Percentiles rank a stretch among this genome's conserved stretches.
These are phyloP conservation scores for Aspergillus versicolor DNA, from an alignment of 2,329 filamentous ascomycete species.

Conservation along the genomic window DNA sequence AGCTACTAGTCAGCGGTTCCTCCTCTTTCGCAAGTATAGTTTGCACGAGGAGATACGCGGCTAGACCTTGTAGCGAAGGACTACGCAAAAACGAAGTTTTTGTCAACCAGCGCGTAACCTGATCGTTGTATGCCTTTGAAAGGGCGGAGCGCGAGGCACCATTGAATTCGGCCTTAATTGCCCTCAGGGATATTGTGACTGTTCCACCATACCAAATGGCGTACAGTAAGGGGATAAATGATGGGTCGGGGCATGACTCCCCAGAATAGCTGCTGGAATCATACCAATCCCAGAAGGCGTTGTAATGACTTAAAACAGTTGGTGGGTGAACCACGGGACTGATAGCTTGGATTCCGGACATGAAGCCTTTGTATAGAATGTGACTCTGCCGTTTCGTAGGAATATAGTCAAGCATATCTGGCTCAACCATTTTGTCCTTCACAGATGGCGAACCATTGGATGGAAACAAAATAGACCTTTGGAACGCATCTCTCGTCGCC, in stretches of 20 bases:
- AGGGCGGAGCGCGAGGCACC: slow-evolving; percentile 35
- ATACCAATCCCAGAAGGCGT: slow-evolving; percentile 49
- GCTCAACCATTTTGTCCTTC: slow-evolving; percentile 33
- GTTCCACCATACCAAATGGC: slow-evolving; percentile 52
- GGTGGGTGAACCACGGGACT: slow-evolving; percentile 47
- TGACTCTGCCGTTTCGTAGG: slow-evolving; percentile 47
- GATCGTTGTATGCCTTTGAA: slow-evolving; percentile 42
- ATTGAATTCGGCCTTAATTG: slow-evolving; percentile 42
- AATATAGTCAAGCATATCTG: slow-evolving; percentile 42
- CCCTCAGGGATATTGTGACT: slow-evolving; percentile 43
- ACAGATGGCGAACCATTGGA: slow-evolving; percentile 36
- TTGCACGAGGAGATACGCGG: slow-evolving; percentile 49
- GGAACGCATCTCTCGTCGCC: slow-evolving; percentile 31
- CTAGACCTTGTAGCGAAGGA: slow-evolving; percentile 45
- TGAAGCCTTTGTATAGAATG: slow-evolving; percentile 48
- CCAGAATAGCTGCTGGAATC: slow-evolving; percentile 37
- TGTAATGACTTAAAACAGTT: slow-evolving; percentile 41
- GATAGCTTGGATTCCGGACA: slow-evolving; percentile 48
- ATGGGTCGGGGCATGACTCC: slow-evolving; percentile 38
- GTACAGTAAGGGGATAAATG: slow-evolving; percentile 46
- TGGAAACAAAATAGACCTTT: slow-evolving; percentile 39
- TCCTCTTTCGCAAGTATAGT: slow-evolving; percentile 49
- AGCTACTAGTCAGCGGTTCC: slow-evolving; percentile 49
- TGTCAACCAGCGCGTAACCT: slow-evolving; percentile 43
- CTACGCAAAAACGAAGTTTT: slow-evolving; percentile 47